Evolutionary conservation across 371 early-diverging fungal species (phyloP), one percentile per base, ranked within the genome.

Genomic region (Batkoa obscura): DNA sequence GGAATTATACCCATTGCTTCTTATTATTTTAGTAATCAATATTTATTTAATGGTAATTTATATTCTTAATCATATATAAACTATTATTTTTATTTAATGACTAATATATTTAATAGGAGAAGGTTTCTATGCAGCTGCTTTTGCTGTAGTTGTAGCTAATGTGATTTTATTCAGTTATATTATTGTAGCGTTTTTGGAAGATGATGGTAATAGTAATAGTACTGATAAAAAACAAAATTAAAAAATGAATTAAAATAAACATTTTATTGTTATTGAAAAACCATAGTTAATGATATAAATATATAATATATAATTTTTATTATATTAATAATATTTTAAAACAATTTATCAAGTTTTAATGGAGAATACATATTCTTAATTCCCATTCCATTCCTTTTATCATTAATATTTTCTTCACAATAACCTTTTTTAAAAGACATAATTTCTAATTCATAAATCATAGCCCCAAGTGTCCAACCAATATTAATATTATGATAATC

Each of bases 401-500:
- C n/a, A n/a, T n/a, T n/a, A n/a, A n/a, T n/a, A n/a, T n/a, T 13
- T 13, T 39, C 41, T 13, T 39, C 50, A 35, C 53, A 53, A 8
- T 37, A 36, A 23, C 53, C 53, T 15, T 53, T 8, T n/a, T 8
- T 38, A 15, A 53, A 53, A 3, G 53, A 53, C 39, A 15, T 15
- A n/a, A 8, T 9, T 30, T 53, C 53, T 30, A 53, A 35, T 30
- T 53, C 53, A 39, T 53, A 53, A 39, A 53, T 53, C 53, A 53
- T 53, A 15, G 53, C 53, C 2, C 53, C 53, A 8, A 53, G 15
- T 5, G 53, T 53, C 38, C 38, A 53, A 15, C 53, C 53, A 8
- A 39, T 53, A 53, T 39, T 53, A 2, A 39, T 53, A 15, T 32
- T 39, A 35, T 38, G n/a, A 23, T 53, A 33, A 36, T 50, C 50